A percentile compares a stretch with the other conserved stretches of the same genome.
Conservation (phyloP, 371 early-diverging fungal genomes). For the Rhizopus sp. region DNA sequence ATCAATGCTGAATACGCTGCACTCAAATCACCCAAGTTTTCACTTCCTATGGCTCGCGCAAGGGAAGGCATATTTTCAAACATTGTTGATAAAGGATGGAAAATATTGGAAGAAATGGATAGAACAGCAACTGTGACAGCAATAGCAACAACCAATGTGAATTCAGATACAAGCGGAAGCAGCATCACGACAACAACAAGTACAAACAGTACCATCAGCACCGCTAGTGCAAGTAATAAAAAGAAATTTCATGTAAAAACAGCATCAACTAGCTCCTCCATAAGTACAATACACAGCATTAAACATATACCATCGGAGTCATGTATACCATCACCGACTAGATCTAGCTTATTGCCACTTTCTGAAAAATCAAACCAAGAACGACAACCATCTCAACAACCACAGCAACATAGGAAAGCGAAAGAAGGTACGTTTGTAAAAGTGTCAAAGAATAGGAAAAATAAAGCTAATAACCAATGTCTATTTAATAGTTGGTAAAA, state of each 20-base stretch:
- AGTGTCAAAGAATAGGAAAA: too few species aligned
- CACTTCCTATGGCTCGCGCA: conserved; percentile 59
- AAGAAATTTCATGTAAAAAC: conserved; percentile 31
- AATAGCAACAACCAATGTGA: too few species aligned
- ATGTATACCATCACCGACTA: neutral
- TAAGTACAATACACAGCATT: neutral
- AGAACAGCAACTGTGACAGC: neutral
- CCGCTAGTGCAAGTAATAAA: conserved; percentile 2
- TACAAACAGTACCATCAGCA: conserved; percentile 6
- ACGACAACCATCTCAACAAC: too few species aligned
- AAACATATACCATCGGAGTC: neutral
- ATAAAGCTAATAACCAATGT: too few species aligned
- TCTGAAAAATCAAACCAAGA: too few species aligned
- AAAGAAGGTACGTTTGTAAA: too few species aligned
- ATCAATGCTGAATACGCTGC: conserved; percentile 84
- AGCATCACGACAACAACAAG: neutral
- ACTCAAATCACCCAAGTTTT: conserved; percentile 71
- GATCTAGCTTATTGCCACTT: neutral
- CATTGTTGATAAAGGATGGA: conserved; percentile 43
- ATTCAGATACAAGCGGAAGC: conserved; percentile 2
- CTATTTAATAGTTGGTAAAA: too few species aligned
- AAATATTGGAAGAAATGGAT: conserved; percentile 10
- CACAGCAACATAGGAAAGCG: too few species aligned
- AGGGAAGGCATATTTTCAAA: conserved; percentile 57
- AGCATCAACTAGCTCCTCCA: conserved; percentile 39